These are phyloP conservation scores for Sugiyamaella sp. DNA, from an alignment of 1,139 yeast species.

Conservation along the genomic window DNA sequence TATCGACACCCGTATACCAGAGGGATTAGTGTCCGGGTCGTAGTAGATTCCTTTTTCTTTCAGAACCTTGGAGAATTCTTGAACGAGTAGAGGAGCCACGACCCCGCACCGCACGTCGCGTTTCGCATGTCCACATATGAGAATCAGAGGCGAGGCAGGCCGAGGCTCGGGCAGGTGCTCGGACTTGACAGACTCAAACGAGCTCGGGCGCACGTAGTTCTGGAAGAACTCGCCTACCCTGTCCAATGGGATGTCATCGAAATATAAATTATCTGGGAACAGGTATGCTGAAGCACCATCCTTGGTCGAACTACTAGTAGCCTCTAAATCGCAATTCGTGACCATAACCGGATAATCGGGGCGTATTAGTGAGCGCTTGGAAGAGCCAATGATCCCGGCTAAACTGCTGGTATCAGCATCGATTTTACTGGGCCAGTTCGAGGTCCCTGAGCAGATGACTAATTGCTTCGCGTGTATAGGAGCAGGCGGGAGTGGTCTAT, in stretches of 20 bases:
- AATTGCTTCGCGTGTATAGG: slow-evolving; percentile 60
- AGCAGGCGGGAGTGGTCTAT: slow-evolving; percentile 43
- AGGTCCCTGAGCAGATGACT: slow-evolving; percentile 50
- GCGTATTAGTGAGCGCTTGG: slow-evolving; percentile 13
- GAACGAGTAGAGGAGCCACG: slow-evolving; percentile 57
- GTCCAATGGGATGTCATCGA: slow-evolving; percentile 42
- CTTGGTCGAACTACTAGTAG: slow-evolving; percentile 14
- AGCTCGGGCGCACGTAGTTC: slow-evolving; percentile 36
- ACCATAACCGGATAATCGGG: slow-evolving; percentile 56
- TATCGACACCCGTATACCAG: slow-evolving; percentile 53
- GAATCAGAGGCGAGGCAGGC: slow-evolving; percentile 34
- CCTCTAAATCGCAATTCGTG: slow-evolving; percentile 47
- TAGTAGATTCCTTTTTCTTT: slow-evolving; percentile 38
- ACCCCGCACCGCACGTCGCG: slow-evolving; percentile 70
- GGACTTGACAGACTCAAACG: slow-evolving; percentile 30
- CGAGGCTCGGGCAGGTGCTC: slow-evolving; percentile 9
- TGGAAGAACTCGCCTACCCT: slow-evolving; percentile 49
- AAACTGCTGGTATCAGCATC: slow-evolving; percentile 53
- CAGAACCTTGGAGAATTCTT: slow-evolving; percentile 56
- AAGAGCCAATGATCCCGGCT: slow-evolving; percentile 31
- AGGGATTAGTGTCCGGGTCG: slow-evolving; percentile 33
- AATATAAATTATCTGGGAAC: slow-evolving; percentile 59
- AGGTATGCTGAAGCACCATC: slow-evolving; percentile 37
- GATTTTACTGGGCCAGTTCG: slow-evolving; percentile 60
- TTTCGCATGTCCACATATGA: slow-evolving; percentile 67